These are phyloP conservation scores for Thoreauomyces humboldtii DNA, from an alignment of 192 early-diverging fungal species.

Conservation along the genomic window DNA sequence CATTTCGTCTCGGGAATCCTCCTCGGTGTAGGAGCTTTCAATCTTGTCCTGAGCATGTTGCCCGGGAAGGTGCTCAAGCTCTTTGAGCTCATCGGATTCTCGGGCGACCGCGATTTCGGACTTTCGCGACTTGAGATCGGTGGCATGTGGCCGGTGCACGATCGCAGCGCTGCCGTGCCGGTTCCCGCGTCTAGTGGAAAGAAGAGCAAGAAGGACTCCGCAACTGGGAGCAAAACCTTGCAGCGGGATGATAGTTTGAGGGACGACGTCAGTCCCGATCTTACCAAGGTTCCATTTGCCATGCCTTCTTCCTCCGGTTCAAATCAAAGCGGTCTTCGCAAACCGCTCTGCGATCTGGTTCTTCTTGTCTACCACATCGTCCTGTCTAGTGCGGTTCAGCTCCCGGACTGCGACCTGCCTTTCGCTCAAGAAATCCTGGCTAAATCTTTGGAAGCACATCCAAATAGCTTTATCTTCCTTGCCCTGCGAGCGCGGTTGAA, in stretches of 20 bases:
- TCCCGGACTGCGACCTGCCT: conserved; percentile 64
- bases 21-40: conserved; percentile 75
- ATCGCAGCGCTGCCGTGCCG: background rate
- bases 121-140: conserved; percentile 69
- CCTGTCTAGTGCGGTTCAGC: conserved; percentile 63
- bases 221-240: conserved; percentile 15
- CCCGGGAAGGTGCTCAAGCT: conserved; percentile 70
- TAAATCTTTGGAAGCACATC: conserved; percentile 55
- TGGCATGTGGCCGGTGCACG: conserved; percentile 57
- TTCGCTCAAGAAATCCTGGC: conserved; percentile 61
- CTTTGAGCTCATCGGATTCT: conserved; percentile 82
- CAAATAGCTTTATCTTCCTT: conserved; percentile 69
- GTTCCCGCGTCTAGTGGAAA: background rate
- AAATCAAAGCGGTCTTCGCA: conserved; percentile 58
- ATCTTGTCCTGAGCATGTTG: conserved; percentile 73
- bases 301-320: conserved; percentile 24
- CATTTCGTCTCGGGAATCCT: conserved; percentile 80
- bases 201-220: conserved; percentile 25
- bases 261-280: conserved; percentile 18
- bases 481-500: conserved; percentile 67
- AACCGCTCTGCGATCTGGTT: conserved; percentile 73
- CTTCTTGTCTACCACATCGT: conserved; percentile 76
- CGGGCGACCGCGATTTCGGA: conserved; percentile 71
- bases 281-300: conserved; percentile 22
- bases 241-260: conserved; percentile 34